A percentile compares a stretch with the other conserved stretches of the same genome.
phyloP scores from a whole-genome alignment of 177 flowering plant genomes.

The Vitis hybrid region DNA sequence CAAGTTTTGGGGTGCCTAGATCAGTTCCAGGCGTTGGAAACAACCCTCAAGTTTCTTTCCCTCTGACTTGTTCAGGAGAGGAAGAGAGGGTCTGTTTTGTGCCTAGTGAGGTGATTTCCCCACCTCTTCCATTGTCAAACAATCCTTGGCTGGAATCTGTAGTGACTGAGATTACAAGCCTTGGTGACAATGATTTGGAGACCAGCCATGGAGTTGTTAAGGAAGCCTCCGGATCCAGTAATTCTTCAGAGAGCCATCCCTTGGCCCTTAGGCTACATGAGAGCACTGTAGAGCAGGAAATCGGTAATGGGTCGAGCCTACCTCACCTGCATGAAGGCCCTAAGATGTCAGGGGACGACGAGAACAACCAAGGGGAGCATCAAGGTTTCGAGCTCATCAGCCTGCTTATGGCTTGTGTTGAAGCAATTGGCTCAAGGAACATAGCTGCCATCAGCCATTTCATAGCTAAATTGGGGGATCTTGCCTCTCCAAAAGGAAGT shows the following conservation, averaged over 20 bases:
- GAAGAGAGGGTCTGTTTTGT: constrained; percentile 57
- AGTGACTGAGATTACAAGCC: constrained; percentile 55
- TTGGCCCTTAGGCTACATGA: constrained; percentile 39
- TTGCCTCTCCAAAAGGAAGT: constrained; percentile 81
- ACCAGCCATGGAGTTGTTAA: constrained; percentile 41
- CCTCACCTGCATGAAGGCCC: constrained; percentile 38
- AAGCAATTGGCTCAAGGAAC: constrained; percentile 68
- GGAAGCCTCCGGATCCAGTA: constrained; percentile 63
- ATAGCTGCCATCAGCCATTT: constrained; percentile 52
- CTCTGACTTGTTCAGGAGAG: constrained; percentile 48
- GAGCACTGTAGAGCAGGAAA: constrained; percentile 38
- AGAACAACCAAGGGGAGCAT: constrained; percentile 32
- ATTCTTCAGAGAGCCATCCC: constrained; percentile 64
- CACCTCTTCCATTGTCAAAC: constrained; percentile 43
- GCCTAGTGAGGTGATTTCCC: constrained; percentile 46
- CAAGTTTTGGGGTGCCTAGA: constrained; percentile 34
- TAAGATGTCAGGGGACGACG: constrained; percentile 23
- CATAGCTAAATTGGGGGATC: constrained; percentile 68
- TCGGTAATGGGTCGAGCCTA: constrained; percentile 58
- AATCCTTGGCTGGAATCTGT: constrained; percentile 65
- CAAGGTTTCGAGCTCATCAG: constrained; percentile 78
- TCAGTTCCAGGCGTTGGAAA: constrained; percentile 24
- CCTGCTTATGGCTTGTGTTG: constrained; percentile 67
- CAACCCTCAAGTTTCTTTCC: constrained; percentile 44
- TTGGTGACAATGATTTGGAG: constrained; percentile 56